A percentile compares a stretch with the other conserved stretches of the same genome.
phyloP scores from a whole-genome alignment of 257 asterid species.

The Penstemon eatonii region DNA sequence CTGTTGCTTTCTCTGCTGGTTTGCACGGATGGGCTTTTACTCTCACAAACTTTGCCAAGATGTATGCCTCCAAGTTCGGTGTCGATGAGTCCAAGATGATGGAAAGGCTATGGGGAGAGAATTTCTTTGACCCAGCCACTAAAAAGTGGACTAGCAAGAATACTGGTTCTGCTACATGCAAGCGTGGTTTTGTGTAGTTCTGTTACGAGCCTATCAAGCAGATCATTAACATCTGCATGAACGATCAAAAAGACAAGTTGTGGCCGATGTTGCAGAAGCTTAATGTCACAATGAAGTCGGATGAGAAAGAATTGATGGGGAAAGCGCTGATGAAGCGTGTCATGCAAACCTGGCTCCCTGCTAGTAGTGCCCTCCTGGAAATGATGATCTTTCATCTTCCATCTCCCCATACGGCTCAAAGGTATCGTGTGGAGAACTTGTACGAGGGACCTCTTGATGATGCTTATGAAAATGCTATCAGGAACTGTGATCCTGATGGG shows the following conservation, averaged over 20 bases:
- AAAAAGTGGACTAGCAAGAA: conserved; percentile 13
- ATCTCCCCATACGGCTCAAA: conserved; percentile 12
- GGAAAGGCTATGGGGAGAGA: conserved; percentile 21
- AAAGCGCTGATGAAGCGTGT: conserved; percentile 22
- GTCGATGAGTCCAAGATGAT: conserved; percentile 21
- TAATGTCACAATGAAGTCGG: background rate
- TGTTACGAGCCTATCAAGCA: conserved; percentile 19
- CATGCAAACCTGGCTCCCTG: conserved; percentile 19
- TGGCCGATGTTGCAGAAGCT: conserved; percentile 22
- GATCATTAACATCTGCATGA: conserved; percentile 10
- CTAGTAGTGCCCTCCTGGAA: conserved; percentile 19
- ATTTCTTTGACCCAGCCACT: conserved; percentile 4
- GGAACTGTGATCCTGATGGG: conserved; percentile 22
- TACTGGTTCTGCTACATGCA: conserved; percentile 13
- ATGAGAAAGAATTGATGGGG: conserved; percentile 16
- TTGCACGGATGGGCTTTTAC: conserved; percentile 29
- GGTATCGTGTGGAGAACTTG: conserved; percentile 15
- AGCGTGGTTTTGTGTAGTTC: conserved; percentile 19
- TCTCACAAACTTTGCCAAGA: conserved; percentile 13
- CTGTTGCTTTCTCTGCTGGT: conserved; percentile 32
- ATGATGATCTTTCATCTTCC: conserved; percentile 21
- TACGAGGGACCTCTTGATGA: conserved; percentile 20
- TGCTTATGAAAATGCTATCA: conserved; percentile 15
- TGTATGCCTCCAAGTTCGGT: conserved; percentile 19
- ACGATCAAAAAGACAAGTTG: conserved; percentile 15